A percentile compares a stretch with the other conserved stretches of the same genome.
phyloP scores from a whole-genome alignment of 208 protist species.

The Wallacemonas sp. region DNA sequence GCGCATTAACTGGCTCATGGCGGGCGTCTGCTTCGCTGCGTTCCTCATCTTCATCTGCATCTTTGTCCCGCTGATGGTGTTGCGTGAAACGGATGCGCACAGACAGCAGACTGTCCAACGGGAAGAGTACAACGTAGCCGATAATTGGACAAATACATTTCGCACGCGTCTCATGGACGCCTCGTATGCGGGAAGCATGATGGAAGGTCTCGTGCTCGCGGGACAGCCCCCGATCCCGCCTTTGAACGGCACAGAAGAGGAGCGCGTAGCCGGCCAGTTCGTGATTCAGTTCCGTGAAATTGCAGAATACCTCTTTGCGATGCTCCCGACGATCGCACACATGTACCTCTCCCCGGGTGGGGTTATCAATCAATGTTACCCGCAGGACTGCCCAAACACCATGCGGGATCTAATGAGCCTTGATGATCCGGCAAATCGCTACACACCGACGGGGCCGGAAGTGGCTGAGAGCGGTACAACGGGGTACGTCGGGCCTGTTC shows the following conservation, averaged over 20 bases:
- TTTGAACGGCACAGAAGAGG: constrained; percentile 20
- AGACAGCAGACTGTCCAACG: not conserved
- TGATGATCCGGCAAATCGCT: constrained; percentile 15
- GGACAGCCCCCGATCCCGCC: constrained; percentile 27
- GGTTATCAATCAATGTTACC: constrained; percentile 33
- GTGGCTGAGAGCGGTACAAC: not conserved
- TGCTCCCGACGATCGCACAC: not conserved
- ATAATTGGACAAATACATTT: constrained; percentile 30
- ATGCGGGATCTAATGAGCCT: not conserved
- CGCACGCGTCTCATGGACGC: constrained; percentile 37
- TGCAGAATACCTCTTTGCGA: not conserved
- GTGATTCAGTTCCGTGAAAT: constrained; percentile 22
- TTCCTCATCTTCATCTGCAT: constrained; percentile 35
- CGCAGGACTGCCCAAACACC: not conserved
- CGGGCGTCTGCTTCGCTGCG: constrained; percentile 19
- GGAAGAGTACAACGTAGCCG: constrained; percentile 17
- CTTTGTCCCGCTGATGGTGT: constrained; percentile 33
- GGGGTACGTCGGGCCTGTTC: constrained; percentile 5
- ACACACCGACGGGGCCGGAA: not conserved
- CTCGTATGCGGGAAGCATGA: constrained; percentile 22
- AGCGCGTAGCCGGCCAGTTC: constrained; percentile 19
- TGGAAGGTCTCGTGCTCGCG: constrained; percentile 57
- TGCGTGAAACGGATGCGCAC: constrained; percentile 11
- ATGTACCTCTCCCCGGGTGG: constrained; percentile 33
- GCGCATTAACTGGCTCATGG: constrained; percentile 33